Base-by-base conservation (phyloP, 495 filamentous ascomycete species). In the Lentithecium fluviatile region DNA sequence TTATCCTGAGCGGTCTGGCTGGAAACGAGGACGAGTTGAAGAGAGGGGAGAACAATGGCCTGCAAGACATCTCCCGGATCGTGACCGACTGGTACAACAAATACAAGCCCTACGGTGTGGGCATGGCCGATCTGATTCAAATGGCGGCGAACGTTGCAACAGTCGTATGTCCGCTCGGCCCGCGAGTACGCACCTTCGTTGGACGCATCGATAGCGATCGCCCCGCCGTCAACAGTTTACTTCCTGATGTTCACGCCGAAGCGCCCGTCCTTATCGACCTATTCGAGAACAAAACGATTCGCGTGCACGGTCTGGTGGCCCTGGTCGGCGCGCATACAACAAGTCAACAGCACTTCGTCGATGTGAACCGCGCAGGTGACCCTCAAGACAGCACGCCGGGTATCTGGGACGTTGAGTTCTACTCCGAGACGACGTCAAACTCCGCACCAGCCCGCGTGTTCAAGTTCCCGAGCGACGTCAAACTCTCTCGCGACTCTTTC, bases 301-400 rank as follows among this genome's bases (percentile, higher is more conserved):
- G 70, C 20, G 56, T 76, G 6, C 62, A 68, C 29, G 77, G 73
- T 43, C 70, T 82, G 1, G 75, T 76, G 0, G 79, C 80, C 0
- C 70, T 83, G 5, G 66, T 83, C 2, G 80, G 80, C 25, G 78
- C 80, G 0, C 80, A 83, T 67, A 77, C 77, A 1, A 71, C 71
- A 12, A 69, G 70, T 45, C 73, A 71, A 53, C 79, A 82, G 60
- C 72, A 66, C 24, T 77, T 76, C 59, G 73, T 78, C 32, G 71
- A 82, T 63, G 37, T 68, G 2, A 53, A 11, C 0, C 25, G 65
- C 1, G 67, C 52, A 32, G 58, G 68, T 20, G 72, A 73, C 42
- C 65, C 79, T 1, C 77, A 78, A 60, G 77, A 79, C 55, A 67
- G 48, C 24, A 78, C 76, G 2, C 76, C 76, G 0, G 73, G 73